Evolutionary conservation across 2,329 filamentous ascomycete species (phyloP).

Genomic region (Gnomoniopsis smithogilvyi): DNA sequence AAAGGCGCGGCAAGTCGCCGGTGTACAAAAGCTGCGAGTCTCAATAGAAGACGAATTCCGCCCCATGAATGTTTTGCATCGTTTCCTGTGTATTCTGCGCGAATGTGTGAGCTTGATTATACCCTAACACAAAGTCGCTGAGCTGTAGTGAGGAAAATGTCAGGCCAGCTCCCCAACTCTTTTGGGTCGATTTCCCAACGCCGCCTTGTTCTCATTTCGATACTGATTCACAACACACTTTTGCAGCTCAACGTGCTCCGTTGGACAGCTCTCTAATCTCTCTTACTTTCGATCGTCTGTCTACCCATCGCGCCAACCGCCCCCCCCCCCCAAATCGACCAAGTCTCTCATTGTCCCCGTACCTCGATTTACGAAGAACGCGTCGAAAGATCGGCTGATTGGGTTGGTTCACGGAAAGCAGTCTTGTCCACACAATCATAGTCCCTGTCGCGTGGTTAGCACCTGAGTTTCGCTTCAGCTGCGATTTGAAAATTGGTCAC

Average conservation of each 20-base stretch:
- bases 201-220: neutral
- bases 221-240: neutral
- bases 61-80: neutral
- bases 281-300: neutral
- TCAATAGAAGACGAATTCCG: slow-evolving; percentile 15
- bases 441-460: neutral
- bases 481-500: no score
- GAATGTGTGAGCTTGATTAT: neutral
- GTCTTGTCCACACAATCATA: neutral
- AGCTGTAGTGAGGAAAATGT: neutral
- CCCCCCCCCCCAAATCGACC: no score
- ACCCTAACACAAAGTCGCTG: neutral
- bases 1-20: slow-evolving; percentile 8
- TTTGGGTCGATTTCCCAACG: no score
- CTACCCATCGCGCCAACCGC: no score
- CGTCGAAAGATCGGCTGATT: no score
- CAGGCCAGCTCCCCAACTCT: neutral
- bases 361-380: neutral
- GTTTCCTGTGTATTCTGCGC: neutral
- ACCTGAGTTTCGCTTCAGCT: neutral
- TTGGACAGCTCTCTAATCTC: neutral
- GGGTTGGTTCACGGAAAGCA: neutral
- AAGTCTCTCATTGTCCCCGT: neutral
- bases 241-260: neutral
- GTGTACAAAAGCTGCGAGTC: slow-evolving; percentile 17